These are phyloP conservation scores for Boletales sp. DNA, from an alignment of 768 basidiomycete species.

Conservation along the genomic window DNA sequence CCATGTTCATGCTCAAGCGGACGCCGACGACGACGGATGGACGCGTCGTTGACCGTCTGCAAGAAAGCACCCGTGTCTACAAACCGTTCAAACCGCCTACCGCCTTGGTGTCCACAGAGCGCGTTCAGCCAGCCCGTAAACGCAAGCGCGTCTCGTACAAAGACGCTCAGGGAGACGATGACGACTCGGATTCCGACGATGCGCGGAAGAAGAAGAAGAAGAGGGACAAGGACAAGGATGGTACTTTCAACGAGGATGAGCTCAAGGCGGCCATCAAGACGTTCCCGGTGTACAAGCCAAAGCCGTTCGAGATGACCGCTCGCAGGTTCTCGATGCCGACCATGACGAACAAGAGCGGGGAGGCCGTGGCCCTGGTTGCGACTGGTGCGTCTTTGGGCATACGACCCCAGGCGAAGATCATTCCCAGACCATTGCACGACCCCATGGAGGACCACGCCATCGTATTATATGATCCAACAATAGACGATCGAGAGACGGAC, in stretches of 20 bases:
- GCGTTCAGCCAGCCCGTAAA: conserved; percentile 69
- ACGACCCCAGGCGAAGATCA: conserved; percentile 71
- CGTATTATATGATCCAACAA: conserved; percentile 94
- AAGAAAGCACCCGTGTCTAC: conserved; percentile 69
- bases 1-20: conserved; percentile 59
- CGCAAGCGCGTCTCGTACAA: conserved; percentile 89
- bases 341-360: conserved; percentile 71
- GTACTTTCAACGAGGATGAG: conserved; percentile 61
- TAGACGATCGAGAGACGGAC: conserved; percentile 88
- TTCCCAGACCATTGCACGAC: conserved; percentile 92
- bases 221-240: conserved; percentile 55
- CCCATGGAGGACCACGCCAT: conserved; percentile 98
- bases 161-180: conserved; percentile 55
- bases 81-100: conserved; percentile 81
- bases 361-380: conserved; percentile 48
- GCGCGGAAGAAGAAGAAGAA: conserved; percentile 59
- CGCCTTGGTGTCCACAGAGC: conserved; percentile 39
- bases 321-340: conserved; percentile 82
- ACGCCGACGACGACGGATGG: conserved; percentile 70
- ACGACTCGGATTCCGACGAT: conserved; percentile 54
- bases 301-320: conserved; percentile 59
- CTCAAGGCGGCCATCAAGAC: conserved; percentile 59
- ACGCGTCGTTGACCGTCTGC: conserved; percentile 59
- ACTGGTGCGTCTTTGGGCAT: conserved; percentile 82
- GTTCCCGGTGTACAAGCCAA: conserved; percentile 79